Base-by-base conservation (phyloP, 2,329 filamentous ascomycete species). In the Pestalotiopsis sp. region DNA sequence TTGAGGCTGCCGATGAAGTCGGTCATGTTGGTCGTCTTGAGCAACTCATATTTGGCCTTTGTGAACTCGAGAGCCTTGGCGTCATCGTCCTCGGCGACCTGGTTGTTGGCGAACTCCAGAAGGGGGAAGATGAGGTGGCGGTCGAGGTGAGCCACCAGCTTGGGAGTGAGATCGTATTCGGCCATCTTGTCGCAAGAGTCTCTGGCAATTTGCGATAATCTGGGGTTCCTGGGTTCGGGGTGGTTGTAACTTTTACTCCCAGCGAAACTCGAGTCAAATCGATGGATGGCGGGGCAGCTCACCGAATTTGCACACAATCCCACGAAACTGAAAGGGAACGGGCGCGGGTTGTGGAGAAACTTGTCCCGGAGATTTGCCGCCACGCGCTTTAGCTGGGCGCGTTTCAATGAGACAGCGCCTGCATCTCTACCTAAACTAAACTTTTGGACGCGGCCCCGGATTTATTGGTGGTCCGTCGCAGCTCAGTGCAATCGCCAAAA, bases 11-110 rank as follows among this genome's bases (percentile, higher is more conserved):
- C 94, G 66, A 98, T 93, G 80, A 97, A 99, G 82, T 99, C 96
- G 76, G 92, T 96, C 96, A 99, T 99, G 86, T 98, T 98, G 77
- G 96, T 98, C 81, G 94, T 91, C 85, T 97, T 95, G 74, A 99
- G 89, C 68, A 99, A 90, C 83, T 95, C 91, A 81, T 95, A 97
- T 82, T 97, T 97, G 75, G 94, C 90, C 78, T 92, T 89, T 71
- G 91, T 91, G 75, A 97, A 91, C 80, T 94, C 91, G 75, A 85
- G 85, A 67, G 88, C 82, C 81, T 86, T 82, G 52, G 78, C 81
- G 70, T 84, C 83, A 69, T 88, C 84, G 76, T 89, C 88, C 77
- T 94, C 92, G 79, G 94, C 91, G 73, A 97, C 91, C 80, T 93
- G 90, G 78, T 91, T 90, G 77, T 91, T 91, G 76, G 92, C 88